These are phyloP conservation scores for Collybia mongolica DNA, from an alignment of 768 basidiomycete genomes.

Conservation along the genomic window DNA sequence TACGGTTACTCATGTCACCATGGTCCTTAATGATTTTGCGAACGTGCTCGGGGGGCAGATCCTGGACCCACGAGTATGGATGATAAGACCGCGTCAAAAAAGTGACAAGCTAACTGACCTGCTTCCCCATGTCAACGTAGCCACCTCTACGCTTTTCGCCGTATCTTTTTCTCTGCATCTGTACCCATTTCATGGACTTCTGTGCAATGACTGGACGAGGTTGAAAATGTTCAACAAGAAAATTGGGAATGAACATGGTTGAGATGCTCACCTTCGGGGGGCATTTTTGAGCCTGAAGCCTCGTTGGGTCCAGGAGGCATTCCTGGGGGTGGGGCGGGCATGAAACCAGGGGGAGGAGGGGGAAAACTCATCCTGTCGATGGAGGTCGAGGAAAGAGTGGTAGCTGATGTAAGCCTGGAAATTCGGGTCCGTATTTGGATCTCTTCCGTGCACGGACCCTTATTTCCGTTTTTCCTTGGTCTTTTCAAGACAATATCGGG, in stretches of 20 bases:
- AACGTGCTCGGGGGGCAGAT: constrained; percentile 95
- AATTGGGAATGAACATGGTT: constrained; percentile 12
- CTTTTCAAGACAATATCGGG: too few relatives aligned
- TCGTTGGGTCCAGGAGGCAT: constrained; percentile 40
- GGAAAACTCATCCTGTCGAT: constrained; percentile 52
- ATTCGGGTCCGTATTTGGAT: constrained; percentile 9
- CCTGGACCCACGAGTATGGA: constrained; percentile 42
- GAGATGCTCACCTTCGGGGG: constrained; percentile 41
- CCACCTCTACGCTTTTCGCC: constrained; percentile 90
- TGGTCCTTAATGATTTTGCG: constrained; percentile 99
- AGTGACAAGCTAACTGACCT: constrained; percentile 43
- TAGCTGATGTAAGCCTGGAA: constrained; percentile 39
- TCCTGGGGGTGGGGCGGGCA: constrained; percentile 51
- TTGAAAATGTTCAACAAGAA: constrained; percentile 14
- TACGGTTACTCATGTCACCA: constrained; percentile 99
- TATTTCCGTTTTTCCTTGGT: neutral
- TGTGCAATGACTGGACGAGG: constrained; percentile 62
- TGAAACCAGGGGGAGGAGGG: constrained; percentile 53
- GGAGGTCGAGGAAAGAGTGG: constrained; percentile 35
- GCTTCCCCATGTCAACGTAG: constrained; percentile 90
- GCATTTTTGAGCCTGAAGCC: constrained; percentile 42
- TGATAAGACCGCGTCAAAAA: constrained; percentile 12
- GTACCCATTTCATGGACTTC: constrained; percentile 96
- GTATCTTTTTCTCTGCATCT: constrained; percentile 90
- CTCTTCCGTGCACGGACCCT: constrained; percentile 39